Evolutionary conservation across 1,139 yeast genomes (phyloP).

Genomic region (Ogataea hybrid): DNA sequence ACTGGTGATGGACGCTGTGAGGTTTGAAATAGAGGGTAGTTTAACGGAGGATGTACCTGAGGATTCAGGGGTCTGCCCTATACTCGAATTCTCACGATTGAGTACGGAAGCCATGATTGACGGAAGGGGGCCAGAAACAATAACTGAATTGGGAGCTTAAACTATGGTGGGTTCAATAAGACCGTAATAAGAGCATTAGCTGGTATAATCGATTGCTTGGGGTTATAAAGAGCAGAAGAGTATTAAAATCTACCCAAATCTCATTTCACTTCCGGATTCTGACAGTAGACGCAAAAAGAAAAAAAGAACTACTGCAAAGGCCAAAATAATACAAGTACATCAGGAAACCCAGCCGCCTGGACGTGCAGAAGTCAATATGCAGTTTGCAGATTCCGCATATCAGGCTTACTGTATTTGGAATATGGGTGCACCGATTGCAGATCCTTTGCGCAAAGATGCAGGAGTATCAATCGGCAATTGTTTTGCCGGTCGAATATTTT

Average conservation of each 20-base stretch:
- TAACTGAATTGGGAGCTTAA: not conserved
- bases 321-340: constrained; percentile 1
- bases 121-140: not conserved
- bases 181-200: constrained; percentile 1
- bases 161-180: not conserved
- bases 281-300: constrained; percentile 4
- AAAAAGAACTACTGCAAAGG: constrained; percentile 8
- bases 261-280: constrained; percentile 13
- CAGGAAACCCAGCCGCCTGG: not conserved
- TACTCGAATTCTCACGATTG: constrained; percentile 10
- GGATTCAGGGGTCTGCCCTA: constrained; percentile 5
- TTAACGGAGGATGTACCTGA: constrained; percentile 11
- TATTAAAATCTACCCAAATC: constrained; percentile 7
- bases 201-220: not conserved
- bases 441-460: constrained; percentile 1
- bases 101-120: constrained; percentile 15
- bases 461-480: not conserved
- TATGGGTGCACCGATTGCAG: not conserved
- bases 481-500: not conserved
- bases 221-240: constrained; percentile 1
- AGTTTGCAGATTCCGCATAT: not conserved
- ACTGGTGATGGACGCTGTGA: constrained; percentile 14
- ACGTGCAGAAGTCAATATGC: constrained; percentile 1
- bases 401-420: not conserved
- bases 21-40: constrained; percentile 18